Evolutionary conservation across 2,329 filamentous ascomycete genomes (phyloP).

Genomic region (Aaosphaeria arxii): DNA sequence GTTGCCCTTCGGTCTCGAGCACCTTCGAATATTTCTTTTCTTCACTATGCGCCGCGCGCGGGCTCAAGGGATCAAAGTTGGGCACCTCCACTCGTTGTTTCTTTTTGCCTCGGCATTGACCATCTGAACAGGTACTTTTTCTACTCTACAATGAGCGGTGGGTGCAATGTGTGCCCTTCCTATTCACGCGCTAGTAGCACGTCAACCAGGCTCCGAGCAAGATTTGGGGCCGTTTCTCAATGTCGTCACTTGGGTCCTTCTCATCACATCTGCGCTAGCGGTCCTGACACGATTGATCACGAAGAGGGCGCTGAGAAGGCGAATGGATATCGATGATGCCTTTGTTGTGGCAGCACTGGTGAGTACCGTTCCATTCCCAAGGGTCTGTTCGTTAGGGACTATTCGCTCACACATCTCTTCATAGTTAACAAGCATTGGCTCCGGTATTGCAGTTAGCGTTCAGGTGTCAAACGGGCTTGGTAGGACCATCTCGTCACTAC

Average conservation of each 20-base stretch:
- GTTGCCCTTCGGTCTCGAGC: no score
- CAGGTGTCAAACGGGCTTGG: constrained; percentile 32
- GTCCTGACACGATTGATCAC: constrained; percentile 33
- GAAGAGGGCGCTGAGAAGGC: constrained; percentile 29
- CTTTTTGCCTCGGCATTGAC: constrained; percentile 5
- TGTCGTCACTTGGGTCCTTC: constrained; percentile 33
- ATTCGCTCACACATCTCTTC: constrained; percentile 1
- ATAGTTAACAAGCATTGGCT: constrained; percentile 29
- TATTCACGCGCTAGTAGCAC: constrained; percentile 15
- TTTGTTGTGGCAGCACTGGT: constrained; percentile 34
- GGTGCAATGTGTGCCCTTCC: no score
- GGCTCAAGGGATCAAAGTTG: background rate
- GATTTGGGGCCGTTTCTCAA: constrained; percentile 33
- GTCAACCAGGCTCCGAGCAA: constrained; percentile 24
- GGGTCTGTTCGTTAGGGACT: no score
- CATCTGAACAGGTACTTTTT: constrained; percentile 2
- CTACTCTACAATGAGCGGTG: background rate
- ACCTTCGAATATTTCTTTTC: no score
- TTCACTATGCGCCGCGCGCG: no score
- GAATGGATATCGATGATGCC: constrained; percentile 32
- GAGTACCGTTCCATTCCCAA: constrained; percentile 2
- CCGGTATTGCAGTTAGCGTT: constrained; percentile 27
- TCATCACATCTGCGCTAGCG: constrained; percentile 31
- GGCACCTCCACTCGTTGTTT: background rate
- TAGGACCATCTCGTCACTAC: constrained; percentile 17